Conservation (phyloP, 352 stramenopile species). For the Phytophthora boehmeriae region DNA sequence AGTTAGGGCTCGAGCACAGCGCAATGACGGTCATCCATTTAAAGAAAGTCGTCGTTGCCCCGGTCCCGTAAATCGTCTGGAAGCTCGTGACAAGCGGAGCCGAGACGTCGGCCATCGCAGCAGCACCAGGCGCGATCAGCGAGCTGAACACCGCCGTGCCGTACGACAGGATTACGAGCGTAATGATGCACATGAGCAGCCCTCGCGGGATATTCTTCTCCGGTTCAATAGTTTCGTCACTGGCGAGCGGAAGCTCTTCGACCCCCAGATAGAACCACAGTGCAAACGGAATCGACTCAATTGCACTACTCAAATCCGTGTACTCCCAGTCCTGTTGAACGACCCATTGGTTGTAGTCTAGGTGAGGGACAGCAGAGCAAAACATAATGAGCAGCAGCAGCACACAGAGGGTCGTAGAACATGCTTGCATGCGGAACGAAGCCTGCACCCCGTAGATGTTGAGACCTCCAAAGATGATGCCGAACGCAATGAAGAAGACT, state of each 20-base stretch:
- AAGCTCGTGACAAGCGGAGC: constrained; percentile 48
- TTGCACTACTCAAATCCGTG: constrained; percentile 45
- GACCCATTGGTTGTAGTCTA: constrained; percentile 63
- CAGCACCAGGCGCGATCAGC: constrained; percentile 49
- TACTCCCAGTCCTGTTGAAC: constrained; percentile 59
- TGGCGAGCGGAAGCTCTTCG: constrained; percentile 32
- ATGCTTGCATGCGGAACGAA: constrained; percentile 63
- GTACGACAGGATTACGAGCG: constrained; percentile 57
- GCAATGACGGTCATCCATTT: constrained; percentile 66
- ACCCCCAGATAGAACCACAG: constrained; percentile 63
- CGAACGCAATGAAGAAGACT: constrained; percentile 56
- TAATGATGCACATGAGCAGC: constrained; percentile 57
- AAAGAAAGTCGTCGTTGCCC: constrained; percentile 57
- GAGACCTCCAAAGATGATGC: constrained; percentile 55
- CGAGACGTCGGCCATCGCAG: constrained; percentile 44
- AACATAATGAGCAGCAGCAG: constrained; percentile 64
- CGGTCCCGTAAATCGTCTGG: constrained; percentile 52
- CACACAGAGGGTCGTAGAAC: constrained; percentile 51
- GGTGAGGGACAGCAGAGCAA: constrained; percentile 45
- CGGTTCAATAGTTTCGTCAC: constrained; percentile 29
- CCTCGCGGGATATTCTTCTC: constrained; percentile 36
- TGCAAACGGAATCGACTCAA: constrained; percentile 62
- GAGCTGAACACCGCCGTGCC: constrained; percentile 61
- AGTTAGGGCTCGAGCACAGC: constrained; percentile 62
- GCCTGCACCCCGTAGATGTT: constrained; percentile 59